Base-by-base conservation (phyloP, 495 filamentous ascomycete genomes). In the Xylaria acuta region DNA sequence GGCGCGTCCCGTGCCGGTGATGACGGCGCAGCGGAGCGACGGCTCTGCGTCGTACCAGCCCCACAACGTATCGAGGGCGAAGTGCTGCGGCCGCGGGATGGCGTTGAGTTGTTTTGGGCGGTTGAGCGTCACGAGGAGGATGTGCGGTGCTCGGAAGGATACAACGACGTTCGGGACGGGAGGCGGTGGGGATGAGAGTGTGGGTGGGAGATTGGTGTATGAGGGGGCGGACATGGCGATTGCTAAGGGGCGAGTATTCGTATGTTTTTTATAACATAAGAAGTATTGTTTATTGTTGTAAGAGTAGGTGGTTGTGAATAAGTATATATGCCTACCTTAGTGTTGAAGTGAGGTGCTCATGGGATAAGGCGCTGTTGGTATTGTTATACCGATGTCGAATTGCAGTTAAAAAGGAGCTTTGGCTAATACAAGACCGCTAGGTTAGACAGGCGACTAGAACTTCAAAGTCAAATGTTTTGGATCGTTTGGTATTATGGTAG, bases 81-180 rank as follows among this genome's bases (percentile, higher is more conserved):
- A 72, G 81, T 91, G 87, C 56, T 85, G 83, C 5, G 80, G 73
- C 6, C 78, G 78, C 58, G 82, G 82, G 76, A 92, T 86, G 70
- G 86, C 84, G 82, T 92, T 92, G 73, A 92, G 86, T 32, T 81
- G 75, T 38, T 79, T 75, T 5, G 89, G 87, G 3, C 89, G 86
- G 81, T 89, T 89, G 79, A 92, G 84, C 0, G 89, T 91, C 36
- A 90, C 82, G 56, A 91, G 85, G 9, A 92, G 84, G 74, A 91
- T 82, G 72, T 87, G 80, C 4, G 84, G 84, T 2, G 76, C 71
- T 0, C 90, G 90, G 78, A 88, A 90, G 67, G 87, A 82, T 73
- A 91, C 69, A 67, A 84, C 51, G 64, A 82, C 79, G 73, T 86
- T 75, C 18, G 76, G 78, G n/a, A 84, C 80, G 9, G 72, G 38